phyloP scores from a whole-genome alignment of 1,284 basidiomycete species.

The Salmacisia buchloeana region DNA sequence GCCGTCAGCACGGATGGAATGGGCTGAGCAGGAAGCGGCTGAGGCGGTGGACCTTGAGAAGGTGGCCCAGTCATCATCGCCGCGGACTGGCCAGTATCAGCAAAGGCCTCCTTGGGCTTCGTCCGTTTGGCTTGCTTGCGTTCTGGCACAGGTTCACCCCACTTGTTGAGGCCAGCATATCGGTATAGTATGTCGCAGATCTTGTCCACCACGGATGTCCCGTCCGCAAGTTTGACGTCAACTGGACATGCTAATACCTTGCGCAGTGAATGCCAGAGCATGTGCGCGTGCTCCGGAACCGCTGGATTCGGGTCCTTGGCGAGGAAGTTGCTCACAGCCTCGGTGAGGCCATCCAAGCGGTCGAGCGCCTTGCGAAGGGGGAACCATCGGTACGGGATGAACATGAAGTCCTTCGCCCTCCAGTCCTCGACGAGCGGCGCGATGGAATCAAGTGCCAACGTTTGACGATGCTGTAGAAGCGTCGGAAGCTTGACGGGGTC shows the following conservation, averaged over 20 bases:
- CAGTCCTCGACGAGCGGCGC: neutral
- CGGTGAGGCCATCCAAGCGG: neutral
- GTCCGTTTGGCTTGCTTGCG: too few species aligned
- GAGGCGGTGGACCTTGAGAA: too few species aligned
- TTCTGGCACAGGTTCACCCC: neutral
- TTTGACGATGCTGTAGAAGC: constrained; percentile 16
- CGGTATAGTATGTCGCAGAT: neutral
- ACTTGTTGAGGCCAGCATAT: neutral
- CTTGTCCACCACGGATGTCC: neutral
- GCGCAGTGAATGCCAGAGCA: constrained; percentile 1
- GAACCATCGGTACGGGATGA: neutral
- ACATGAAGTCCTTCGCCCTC: neutral
- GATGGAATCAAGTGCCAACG: constrained; percentile 6
- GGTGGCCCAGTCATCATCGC: neutral
- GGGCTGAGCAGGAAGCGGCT: too few species aligned
- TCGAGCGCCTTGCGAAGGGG: neutral
- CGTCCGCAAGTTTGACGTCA: neutral
- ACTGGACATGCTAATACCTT: constrained; percentile 3
- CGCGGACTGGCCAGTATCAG: too few species aligned
- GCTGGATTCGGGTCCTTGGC: neutral
- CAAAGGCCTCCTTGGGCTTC: too few species aligned
- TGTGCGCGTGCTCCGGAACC: neutral
- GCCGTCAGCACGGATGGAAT: too few species aligned
- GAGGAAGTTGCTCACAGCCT: constrained; percentile 2
- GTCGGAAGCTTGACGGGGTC: constrained; percentile 15